Conservation (phyloP, 108 stramenopile species). For the Seminavis robusta region DNA sequence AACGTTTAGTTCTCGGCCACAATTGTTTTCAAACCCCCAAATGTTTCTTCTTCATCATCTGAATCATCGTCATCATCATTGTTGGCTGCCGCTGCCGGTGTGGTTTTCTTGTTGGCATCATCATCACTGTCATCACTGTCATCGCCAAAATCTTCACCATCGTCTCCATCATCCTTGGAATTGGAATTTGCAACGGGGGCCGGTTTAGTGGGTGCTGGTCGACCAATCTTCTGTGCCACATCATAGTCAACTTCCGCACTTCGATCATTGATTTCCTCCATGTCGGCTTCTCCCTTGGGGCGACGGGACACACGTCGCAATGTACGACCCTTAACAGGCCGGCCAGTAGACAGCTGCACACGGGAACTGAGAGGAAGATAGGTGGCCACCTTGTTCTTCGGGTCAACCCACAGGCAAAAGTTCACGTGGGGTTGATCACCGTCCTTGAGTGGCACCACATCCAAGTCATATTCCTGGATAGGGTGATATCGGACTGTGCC, state of each 20-base stretch:
- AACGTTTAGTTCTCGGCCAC: too few relatives aligned
- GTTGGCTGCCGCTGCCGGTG: too few relatives aligned
- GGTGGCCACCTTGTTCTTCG: conserved; percentile 19
- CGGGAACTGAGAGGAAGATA: conserved; percentile 74
- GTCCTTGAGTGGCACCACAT: conserved; percentile 77
- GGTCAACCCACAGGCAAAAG: conserved; percentile 61
- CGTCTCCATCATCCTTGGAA: not conserved
- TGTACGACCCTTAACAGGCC: conserved; percentile 38
- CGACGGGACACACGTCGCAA: conserved; percentile 28
- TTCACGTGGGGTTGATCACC: conserved; percentile 66
- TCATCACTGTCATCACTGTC: conserved; percentile 2
- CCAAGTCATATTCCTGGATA: conserved; percentile 75
- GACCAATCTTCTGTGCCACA: conserved; percentile 49
- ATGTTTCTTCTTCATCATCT: conserved; percentile 13
- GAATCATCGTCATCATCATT: conserved; percentile 12
- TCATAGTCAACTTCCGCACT: conserved; percentile 73
- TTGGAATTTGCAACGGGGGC: not conserved
- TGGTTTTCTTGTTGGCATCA: too few relatives aligned
- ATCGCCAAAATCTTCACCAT: conserved; percentile 21
- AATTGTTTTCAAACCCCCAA: too few relatives aligned
- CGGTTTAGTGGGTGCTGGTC: not conserved
- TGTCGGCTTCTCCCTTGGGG: conserved; percentile 45
- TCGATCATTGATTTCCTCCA: conserved; percentile 43
- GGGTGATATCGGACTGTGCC: conserved; percentile 29
- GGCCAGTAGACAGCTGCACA: conserved; percentile 73